These are phyloP conservation scores for Stylosanthes scabra DNA, from an alignment of 331 rosid genomes.

Conservation along the genomic window DNA sequence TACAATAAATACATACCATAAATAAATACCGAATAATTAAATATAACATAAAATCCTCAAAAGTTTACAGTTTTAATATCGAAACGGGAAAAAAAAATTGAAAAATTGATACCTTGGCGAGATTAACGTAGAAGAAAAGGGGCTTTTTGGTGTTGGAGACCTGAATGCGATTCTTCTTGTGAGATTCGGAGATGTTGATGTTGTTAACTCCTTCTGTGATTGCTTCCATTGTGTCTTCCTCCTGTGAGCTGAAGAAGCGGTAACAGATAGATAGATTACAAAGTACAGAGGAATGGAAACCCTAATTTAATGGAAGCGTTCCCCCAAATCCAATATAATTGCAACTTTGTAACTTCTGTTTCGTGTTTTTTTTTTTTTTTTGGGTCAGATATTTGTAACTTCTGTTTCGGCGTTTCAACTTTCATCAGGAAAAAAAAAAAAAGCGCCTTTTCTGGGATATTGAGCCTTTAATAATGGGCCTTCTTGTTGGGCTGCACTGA, in stretches of 20 bases:
- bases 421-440: no score
- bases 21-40: background rate
- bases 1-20: background rate
- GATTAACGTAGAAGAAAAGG: slow-evolving; percentile 60
- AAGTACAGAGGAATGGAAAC: slow-evolving; percentile 15
- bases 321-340: slow-evolving; percentile 9
- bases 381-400: no score
- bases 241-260: background rate
- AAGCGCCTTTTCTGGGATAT: background rate
- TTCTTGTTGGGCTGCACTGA: background rate
- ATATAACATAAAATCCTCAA: background rate
- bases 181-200: slow-evolving; percentile 49
- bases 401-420: no score
- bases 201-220: slow-evolving; percentile 55
- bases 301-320: slow-evolving; percentile 30
- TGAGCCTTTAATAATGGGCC: background rate
- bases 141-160: slow-evolving; percentile 63
- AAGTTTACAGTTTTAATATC: background rate
- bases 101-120: slow-evolving; percentile 44
- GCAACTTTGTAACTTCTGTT: background rate
- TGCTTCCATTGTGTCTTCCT: slow-evolving; percentile 49
- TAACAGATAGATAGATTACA: background rate
- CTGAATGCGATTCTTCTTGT: slow-evolving; percentile 61
- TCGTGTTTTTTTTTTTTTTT: background rate
- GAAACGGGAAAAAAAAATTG: background rate